Percentiles rank a stretch among this genome's conserved stretches.
These are phyloP conservation scores for Ciborinia camelliae DNA, from an alignment of 2,329 filamentous ascomycete species.

Conservation along the genomic window DNA sequence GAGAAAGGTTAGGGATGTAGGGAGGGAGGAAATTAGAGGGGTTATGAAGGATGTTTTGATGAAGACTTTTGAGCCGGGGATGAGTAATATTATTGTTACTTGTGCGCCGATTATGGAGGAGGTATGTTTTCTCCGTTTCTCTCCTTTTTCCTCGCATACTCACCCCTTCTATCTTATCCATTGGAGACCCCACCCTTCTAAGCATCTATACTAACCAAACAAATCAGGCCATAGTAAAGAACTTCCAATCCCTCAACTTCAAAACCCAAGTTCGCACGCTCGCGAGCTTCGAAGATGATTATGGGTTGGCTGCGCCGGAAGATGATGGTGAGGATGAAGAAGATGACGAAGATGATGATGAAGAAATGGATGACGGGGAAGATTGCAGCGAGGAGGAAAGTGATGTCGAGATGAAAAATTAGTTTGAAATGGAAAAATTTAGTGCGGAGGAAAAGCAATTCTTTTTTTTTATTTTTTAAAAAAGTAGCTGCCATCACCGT, in stretches of 20 bases:
- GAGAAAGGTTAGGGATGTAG: constrained; percentile 71
- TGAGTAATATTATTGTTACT: constrained; percentile 81
- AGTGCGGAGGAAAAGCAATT: neutral
- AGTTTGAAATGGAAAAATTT: neutral
- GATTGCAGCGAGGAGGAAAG: constrained; percentile 22
- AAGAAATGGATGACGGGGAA: constrained; percentile 29
- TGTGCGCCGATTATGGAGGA: constrained; percentile 83
- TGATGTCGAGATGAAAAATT: constrained; percentile 4
- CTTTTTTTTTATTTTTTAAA: too few species aligned
- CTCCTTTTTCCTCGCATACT: constrained; percentile 17
- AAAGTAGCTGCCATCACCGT: too few species aligned
- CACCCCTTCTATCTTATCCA: neutral
- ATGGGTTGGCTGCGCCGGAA: constrained; percentile 63
- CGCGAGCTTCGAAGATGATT: constrained; percentile 82
- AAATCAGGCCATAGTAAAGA: constrained; percentile 66
- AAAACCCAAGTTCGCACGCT: constrained; percentile 71
- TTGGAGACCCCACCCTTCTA: neutral
- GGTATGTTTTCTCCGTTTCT: constrained; percentile 51
- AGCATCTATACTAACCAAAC: neutral
- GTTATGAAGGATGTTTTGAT: constrained; percentile 73
- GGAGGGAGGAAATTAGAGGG: constrained; percentile 69
- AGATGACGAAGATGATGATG: constrained; percentile 38
- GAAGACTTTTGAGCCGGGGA: constrained; percentile 75
- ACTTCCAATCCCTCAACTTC: constrained; percentile 74
- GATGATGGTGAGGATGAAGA: constrained; percentile 53